Evolutionary conservation across 495 filamentous ascomycete genomes (phyloP).

Genomic region (Pseudomonodictys pantanalensis): DNA sequence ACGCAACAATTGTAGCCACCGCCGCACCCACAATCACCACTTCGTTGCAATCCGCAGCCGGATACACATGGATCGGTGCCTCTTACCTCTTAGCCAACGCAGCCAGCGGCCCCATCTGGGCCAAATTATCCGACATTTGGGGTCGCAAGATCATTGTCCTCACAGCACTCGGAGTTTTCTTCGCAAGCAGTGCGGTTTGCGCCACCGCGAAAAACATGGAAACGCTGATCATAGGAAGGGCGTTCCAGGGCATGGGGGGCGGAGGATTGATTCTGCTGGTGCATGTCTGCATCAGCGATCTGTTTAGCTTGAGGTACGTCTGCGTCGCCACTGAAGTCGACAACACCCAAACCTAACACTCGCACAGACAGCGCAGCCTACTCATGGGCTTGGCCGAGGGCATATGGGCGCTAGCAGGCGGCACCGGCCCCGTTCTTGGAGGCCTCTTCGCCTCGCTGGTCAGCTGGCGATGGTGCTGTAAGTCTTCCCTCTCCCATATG

Average conservation of each 20-base stretch:
- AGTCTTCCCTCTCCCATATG: background rate
- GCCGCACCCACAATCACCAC: conserved; percentile 56
- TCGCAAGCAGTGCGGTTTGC: conserved; percentile 47
- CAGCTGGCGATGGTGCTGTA: conserved; percentile 63
- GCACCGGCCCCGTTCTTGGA: conserved; percentile 65
- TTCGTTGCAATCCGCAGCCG: conserved; percentile 56
- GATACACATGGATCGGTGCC: conserved; percentile 66
- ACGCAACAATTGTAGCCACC: conserved; percentile 62
- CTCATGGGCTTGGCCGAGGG: conserved; percentile 55
- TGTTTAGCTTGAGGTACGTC: conserved; percentile 56
- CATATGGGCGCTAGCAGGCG: conserved; percentile 58
- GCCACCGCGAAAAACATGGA: conserved; percentile 50
- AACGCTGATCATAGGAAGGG: conserved; percentile 55
- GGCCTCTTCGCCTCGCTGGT: conserved; percentile 62
- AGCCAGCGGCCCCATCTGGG: conserved; percentile 55
- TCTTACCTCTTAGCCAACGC: conserved; percentile 60
- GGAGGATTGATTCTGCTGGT: conserved; percentile 55
- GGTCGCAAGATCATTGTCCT: conserved; percentile 56
- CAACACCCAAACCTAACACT: background rate
- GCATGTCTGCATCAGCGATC: conserved; percentile 55
- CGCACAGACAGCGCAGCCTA: conserved; percentile 43
- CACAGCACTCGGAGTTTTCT: conserved; percentile 45
- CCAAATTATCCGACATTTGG: conserved; percentile 60
- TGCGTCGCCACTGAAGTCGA: background rate
- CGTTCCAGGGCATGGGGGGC: conserved; percentile 55